Base-by-base conservation (phyloP, 2,329 filamentous ascomycete genomes). In the Fusarium sp. region DNA sequence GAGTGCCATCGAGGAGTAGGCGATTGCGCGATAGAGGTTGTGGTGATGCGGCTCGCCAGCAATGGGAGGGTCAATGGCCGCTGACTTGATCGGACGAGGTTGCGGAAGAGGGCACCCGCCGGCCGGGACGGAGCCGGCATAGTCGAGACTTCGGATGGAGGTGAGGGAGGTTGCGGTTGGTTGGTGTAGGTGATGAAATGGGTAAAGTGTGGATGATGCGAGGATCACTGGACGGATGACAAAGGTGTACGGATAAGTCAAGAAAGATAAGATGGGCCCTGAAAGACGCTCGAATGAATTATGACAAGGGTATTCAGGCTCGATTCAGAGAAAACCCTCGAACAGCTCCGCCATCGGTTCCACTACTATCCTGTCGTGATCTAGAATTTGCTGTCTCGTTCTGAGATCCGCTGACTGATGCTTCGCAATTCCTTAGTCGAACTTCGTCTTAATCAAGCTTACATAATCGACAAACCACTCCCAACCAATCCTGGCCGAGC, bases 61-160 rank as follows among this genome's bases (percentile, higher is more conserved):
- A 46, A 51, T 30, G 53, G 59, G 40, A 56, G 20, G 7, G 47
- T 39, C 43, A 65, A 58, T 41, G 58, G 30, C 22, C 49, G 59
- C 41, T 39, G 45, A 59, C 33, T 57, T 46, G 64, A 43, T 46
- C 56, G 57, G 47, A 46, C 49, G 54, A 74, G 62, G 41, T 44
- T 69, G 56, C 71, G 70, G 57, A 71, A 56, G 45, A 74, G 50
- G 60, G 43, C 56, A 51, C 67, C 61, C 57, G 60, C 68, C 59
- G 62, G 65, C 55, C 70, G 68, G 58, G 55, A 73, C 56, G 68
- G 68, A 69, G 71, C 68, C 65, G 67, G 49, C 72, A 74, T 74
- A 45, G 46, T 72, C 52, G 35, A 48, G 56, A 45, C 45, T 50
- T 62, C 44, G 54, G 52, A 55, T 37, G 30, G 30, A 60, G 44